phyloP scores from a whole-genome alignment of 1,139 yeast species.

The Candida albicans region DNA sequence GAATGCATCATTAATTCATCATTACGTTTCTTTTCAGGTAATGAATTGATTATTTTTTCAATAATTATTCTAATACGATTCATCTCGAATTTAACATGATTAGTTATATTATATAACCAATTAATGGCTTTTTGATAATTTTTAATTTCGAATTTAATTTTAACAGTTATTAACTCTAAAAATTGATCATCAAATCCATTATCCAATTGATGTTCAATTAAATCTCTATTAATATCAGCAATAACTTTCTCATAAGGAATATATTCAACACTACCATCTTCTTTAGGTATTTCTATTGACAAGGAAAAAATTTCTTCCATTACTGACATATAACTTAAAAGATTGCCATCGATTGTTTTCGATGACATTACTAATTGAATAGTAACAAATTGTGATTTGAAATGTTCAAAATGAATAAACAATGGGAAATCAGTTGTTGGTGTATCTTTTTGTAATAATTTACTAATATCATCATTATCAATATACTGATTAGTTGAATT shows the following conservation, averaged over 20 bases:
- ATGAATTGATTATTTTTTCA: conserved; percentile 71
- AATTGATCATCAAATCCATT: conserved; percentile 62
- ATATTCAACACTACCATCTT: conserved; percentile 38
- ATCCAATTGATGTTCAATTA: conserved; percentile 57
- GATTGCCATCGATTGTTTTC: conserved; percentile 51
- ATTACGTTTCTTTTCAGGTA: conserved; percentile 79
- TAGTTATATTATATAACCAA: conserved; percentile 72
- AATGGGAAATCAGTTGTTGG: conserved; percentile 57
- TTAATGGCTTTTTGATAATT: conserved; percentile 69
- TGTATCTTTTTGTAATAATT: conserved; percentile 34
- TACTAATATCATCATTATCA: conserved; percentile 25
- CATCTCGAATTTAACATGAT: conserved; percentile 68
- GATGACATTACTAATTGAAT: conserved; percentile 67
- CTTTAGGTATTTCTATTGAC: conserved; percentile 63
- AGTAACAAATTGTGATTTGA: conserved; percentile 78
- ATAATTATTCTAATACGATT: conserved; percentile 67
- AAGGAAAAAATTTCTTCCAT: conserved; percentile 65
- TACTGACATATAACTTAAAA: conserved; percentile 67
- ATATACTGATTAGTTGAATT: conserved; percentile 17
- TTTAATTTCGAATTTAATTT: conserved; percentile 58
- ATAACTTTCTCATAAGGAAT: conserved; percentile 76
- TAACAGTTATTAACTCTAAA: conserved; percentile 63
- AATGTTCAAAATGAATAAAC: conserved; percentile 76
- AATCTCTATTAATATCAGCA: conserved; percentile 68
- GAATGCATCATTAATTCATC: conserved; percentile 75